These are phyloP conservation scores for Ascochyta rabiei DNA, from an alignment of 2,329 filamentous ascomycete species.

Conservation along the genomic window DNA sequence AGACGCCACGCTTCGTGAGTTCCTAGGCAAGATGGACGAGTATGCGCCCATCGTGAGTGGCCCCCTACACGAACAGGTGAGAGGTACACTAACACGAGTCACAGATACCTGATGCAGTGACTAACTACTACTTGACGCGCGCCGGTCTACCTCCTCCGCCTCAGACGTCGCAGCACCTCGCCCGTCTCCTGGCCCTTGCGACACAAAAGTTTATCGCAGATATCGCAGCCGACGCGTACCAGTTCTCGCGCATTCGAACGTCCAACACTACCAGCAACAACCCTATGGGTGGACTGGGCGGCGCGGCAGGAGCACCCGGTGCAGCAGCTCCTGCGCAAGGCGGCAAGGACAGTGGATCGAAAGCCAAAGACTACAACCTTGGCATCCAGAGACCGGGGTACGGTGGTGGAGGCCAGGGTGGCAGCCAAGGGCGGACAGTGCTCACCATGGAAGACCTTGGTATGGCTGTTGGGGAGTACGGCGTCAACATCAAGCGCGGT, in stretches of 20 bases:
- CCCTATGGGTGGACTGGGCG: constrained; percentile 81
- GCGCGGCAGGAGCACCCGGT: constrained; percentile 66
- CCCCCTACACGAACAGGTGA: neutral
- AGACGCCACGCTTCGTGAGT: constrained; percentile 90
- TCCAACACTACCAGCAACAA: constrained; percentile 90
- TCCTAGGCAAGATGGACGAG: constrained; percentile 95
- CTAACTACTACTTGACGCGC: constrained; percentile 96
- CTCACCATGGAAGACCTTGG: constrained; percentile 98
- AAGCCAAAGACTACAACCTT: constrained; percentile 56
- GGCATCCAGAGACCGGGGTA: constrained; percentile 58
- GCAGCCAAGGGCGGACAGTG: constrained; percentile 88
- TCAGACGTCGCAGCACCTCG: constrained; percentile 86
- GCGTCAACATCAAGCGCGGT: constrained; percentile 94
- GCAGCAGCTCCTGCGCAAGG: constrained; percentile 62
- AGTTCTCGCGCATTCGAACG: constrained; percentile 95
- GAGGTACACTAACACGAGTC: constrained; percentile 19
- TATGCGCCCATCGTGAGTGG: constrained; percentile 88
- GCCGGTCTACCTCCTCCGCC: constrained; percentile 92
- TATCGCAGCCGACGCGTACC: constrained; percentile 95
- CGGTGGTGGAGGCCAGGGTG: constrained; percentile 86
- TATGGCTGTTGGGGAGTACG: constrained; percentile 97
- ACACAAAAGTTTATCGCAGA: constrained; percentile 99
- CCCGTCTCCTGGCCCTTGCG: constrained; percentile 92
- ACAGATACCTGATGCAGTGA: constrained; percentile 96
- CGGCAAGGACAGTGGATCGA: constrained; percentile 47